phyloP scores from a whole-genome alignment of 148 eudicot species.

The Fagopyrum tataricum region DNA sequence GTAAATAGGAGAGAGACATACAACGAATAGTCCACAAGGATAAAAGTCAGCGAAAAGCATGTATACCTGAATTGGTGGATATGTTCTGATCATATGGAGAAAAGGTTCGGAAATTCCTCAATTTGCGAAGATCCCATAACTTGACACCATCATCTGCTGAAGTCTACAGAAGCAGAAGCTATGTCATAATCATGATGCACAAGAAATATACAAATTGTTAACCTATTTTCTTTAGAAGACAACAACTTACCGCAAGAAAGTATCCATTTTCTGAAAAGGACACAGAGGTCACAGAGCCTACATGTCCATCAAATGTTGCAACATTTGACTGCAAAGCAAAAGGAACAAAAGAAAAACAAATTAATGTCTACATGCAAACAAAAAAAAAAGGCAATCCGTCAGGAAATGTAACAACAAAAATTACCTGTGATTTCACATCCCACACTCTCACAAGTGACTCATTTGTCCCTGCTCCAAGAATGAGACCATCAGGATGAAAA shows the following conservation, averaged over 20 bases:
- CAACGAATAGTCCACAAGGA: neutral
- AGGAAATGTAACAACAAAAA: slow-evolving; percentile 3
- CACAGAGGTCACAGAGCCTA: slow-evolving; percentile 80
- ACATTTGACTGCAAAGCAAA: slow-evolving; percentile 55
- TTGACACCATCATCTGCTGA: slow-evolving; percentile 96
- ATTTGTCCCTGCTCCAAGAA: slow-evolving; percentile 92
- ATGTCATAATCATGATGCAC: neutral
- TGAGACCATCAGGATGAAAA: slow-evolving; percentile 98
- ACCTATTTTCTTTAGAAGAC: neutral
- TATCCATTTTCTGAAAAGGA: slow-evolving; percentile 98
- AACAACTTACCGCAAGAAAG: slow-evolving; percentile 70
- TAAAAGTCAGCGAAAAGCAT: neutral
- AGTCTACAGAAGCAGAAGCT: slow-evolving; percentile 41
- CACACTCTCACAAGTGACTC: slow-evolving; percentile 79
- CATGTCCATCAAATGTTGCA: slow-evolving; percentile 83
- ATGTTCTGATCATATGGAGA: slow-evolving; percentile 63
- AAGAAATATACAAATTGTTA: neutral
- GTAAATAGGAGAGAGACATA: neutral
- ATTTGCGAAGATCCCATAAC: slow-evolving; percentile 91
- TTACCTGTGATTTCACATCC: slow-evolving; percentile 97
- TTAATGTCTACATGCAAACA: neutral
- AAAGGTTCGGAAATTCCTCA: slow-evolving; percentile 79
- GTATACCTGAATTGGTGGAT: slow-evolving; percentile 73
- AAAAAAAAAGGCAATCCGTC: neutral
- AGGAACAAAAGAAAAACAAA: neutral